Conservation (phyloP, 139 green algal genomes). For the Raphidocelis subcapitata region DNA sequence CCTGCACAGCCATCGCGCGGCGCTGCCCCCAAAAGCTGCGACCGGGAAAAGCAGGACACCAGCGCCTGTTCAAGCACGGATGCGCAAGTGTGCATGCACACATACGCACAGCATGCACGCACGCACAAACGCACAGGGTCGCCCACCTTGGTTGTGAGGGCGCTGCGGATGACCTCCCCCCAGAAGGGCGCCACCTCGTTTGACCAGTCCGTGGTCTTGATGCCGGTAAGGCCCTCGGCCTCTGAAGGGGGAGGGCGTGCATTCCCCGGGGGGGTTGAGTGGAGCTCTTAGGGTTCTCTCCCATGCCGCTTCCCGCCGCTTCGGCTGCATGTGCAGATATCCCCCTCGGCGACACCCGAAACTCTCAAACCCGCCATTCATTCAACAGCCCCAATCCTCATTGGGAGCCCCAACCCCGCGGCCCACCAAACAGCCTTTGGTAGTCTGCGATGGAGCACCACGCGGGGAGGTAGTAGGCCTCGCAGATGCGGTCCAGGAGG, state of each 20-base stretch:
- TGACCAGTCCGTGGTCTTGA: constrained; percentile 76
- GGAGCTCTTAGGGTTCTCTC: too few species aligned
- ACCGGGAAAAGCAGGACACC: too few species aligned
- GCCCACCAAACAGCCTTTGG: constrained; percentile 62
- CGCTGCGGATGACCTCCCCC: constrained; percentile 88
- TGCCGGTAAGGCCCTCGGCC: constrained; percentile 37
- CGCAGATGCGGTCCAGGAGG: constrained; percentile 91
- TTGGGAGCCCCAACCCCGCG: not conserved
- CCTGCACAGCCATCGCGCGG: too few species aligned
- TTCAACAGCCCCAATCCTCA: not conserved
- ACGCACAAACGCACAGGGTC: too few species aligned
- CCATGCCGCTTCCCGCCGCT: not conserved
- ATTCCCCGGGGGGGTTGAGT: too few species aligned
- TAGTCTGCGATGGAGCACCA: constrained; percentile 96
- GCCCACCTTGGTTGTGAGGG: constrained; percentile 48
- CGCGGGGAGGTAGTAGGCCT: constrained; percentile 96
- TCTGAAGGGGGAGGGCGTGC: constrained; percentile 17
- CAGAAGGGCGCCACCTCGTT: constrained; percentile 89
- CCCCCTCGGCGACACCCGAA: not conserved
- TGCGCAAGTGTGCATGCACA: too few species aligned
- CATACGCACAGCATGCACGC: too few species aligned
- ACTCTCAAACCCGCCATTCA: not conserved
- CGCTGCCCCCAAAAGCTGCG: too few species aligned
- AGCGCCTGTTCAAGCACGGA: too few species aligned
- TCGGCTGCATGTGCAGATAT: not conserved